These are phyloP conservation scores for Centrapalus pauciflorus DNA, from an alignment of 129 eudicot species.

Conservation along the genomic window DNA sequence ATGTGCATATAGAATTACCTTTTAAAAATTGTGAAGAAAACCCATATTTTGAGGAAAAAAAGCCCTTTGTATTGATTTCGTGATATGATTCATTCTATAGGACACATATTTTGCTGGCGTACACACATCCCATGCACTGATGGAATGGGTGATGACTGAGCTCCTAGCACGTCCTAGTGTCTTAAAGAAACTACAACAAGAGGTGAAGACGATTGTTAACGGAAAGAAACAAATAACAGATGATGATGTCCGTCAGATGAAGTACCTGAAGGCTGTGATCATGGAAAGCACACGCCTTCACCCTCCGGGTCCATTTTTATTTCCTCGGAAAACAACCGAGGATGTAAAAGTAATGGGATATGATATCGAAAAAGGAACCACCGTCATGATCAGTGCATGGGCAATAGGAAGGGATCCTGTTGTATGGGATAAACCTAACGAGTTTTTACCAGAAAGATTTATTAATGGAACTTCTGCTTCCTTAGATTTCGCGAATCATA, in stretches of 20 bases:
- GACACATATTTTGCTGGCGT: conserved; percentile 8
- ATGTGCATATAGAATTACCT: too few relatives aligned
- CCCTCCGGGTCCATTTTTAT: conserved; percentile 9
- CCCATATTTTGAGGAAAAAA: too few relatives aligned
- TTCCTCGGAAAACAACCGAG: conserved; percentile 14
- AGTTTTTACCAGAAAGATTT: conserved; percentile 20
- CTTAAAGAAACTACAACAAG: conserved; percentile 9
- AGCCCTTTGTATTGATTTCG: too few relatives aligned
- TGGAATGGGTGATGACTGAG: conserved; percentile 24
- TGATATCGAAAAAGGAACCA: conserved; percentile 22
- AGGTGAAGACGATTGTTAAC: conserved; percentile 13
- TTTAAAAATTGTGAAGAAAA: too few relatives aligned
- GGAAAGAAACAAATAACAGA: too few relatives aligned
- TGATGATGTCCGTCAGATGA: too few relatives aligned
- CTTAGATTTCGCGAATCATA: conserved; percentile 8
- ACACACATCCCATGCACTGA: conserved; percentile 10
- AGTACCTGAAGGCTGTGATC: too few relatives aligned
- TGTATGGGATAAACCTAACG: conserved; percentile 25
- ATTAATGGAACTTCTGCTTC: conserved; percentile 4
- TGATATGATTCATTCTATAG: too few relatives aligned
- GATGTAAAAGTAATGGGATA: too few relatives aligned
- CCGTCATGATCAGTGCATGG: conserved; percentile 21
- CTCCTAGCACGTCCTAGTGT: conserved; percentile 10
- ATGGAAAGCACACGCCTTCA: conserved; percentile 20
- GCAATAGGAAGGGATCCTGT: conserved; percentile 22